phyloP scores from a whole-genome alignment of 1,284 basidiomycete species.

The Thecaphora frezii region DNA sequence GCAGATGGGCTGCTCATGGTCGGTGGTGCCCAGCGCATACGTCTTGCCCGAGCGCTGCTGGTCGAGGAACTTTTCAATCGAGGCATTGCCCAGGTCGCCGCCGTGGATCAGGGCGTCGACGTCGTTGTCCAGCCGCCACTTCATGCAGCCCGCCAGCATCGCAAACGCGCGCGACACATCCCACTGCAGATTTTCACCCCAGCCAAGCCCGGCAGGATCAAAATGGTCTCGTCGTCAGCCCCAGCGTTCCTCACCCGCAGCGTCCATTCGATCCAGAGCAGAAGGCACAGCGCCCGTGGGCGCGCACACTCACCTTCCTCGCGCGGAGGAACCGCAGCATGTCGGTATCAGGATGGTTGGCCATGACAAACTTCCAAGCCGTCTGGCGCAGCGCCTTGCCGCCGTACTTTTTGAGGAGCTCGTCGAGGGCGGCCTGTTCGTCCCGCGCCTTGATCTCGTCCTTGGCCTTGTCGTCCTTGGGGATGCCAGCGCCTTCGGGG shows the following conservation, averaged over 20 bases:
- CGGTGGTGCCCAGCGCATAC: slow-evolving; percentile 57
- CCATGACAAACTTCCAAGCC: slow-evolving; percentile 59
- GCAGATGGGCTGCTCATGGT: slow-evolving; percentile 56
- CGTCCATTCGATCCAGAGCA: too few species aligned
- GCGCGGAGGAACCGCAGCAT: slow-evolving; percentile 60
- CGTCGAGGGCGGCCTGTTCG: slow-evolving; percentile 56
- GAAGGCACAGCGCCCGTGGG: background rate
- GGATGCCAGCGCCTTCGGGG: slow-evolving; percentile 43
- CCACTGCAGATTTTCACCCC: slow-evolving; percentile 50
- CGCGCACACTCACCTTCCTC: slow-evolving; percentile 36
- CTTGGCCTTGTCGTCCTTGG: slow-evolving; percentile 56
- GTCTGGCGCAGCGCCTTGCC: slow-evolving; percentile 53
- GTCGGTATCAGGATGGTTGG: slow-evolving; percentile 52
- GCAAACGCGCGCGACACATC: slow-evolving; percentile 58
- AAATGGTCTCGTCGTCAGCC: too few species aligned
- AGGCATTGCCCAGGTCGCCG: slow-evolving; percentile 58
- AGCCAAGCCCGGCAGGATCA: background rate
- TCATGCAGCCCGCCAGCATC: slow-evolving; percentile 58
- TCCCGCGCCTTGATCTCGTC: slow-evolving; percentile 54
- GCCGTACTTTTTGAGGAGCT: slow-evolving; percentile 59
- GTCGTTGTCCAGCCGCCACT: slow-evolving; percentile 55
- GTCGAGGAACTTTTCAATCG: slow-evolving; percentile 57
- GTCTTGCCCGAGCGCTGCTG: slow-evolving; percentile 59
- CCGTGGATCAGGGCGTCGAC: slow-evolving; percentile 58
- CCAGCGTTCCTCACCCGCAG: too few species aligned